These are phyloP conservation scores for Brettanomyces naardenensis DNA, from an alignment of 805 yeast genomes.

Conservation along the genomic window DNA sequence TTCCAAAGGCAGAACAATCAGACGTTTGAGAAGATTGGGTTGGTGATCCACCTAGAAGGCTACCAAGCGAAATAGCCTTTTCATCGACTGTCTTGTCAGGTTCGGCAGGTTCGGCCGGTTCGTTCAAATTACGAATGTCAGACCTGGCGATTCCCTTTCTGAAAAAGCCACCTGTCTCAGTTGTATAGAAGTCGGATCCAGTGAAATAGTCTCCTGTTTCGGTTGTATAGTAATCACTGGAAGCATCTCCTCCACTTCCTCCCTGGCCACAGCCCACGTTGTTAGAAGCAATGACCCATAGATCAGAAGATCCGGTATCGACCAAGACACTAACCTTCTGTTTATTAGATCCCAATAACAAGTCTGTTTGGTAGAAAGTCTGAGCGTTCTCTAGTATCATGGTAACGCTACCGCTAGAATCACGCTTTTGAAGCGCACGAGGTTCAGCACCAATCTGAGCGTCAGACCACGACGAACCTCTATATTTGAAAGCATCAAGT, in stretches of 20 bases:
- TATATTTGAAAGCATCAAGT: conserved; percentile 14
- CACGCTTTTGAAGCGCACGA: conserved; percentile 16
- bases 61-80: background rate
- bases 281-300: conserved; percentile 49
- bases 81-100: conserved; percentile 2
- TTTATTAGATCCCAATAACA: conserved; percentile 48
- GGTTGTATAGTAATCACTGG: background rate
- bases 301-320: conserved; percentile 75
- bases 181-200: background rate
- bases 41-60: conserved; percentile 2
- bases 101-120: too few species aligned
- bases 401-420: conserved; percentile 19
- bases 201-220: background rate
- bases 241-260: background rate
- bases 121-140: conserved; percentile 1
- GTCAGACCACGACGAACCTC: conserved; percentile 12
- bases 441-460: conserved; percentile 13
- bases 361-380: conserved; percentile 37
- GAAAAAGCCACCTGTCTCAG: background rate
- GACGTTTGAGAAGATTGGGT: conserved; percentile 9
- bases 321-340: conserved; percentile 49
- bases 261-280: conserved; percentile 29
- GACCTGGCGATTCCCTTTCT: background rate
- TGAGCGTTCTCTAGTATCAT: conserved; percentile 30
- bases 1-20: conserved; percentile 39